These are phyloP conservation scores for Geranium rotundifolium DNA, from an alignment of 345 rosid genomes.

Conservation along the genomic window DNA sequence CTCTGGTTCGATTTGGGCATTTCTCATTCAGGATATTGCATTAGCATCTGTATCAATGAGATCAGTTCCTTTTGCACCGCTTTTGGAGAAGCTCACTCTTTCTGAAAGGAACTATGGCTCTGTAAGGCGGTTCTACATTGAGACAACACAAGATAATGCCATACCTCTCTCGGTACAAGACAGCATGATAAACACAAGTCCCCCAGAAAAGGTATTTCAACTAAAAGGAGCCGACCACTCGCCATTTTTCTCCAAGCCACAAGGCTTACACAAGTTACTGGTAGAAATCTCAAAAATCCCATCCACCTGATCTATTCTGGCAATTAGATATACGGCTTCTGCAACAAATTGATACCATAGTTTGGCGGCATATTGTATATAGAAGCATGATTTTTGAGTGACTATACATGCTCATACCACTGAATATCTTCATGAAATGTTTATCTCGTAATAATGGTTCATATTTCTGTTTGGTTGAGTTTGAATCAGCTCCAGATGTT, in stretches of 20 bases:
- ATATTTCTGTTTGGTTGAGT: too few species aligned
- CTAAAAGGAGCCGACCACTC: constrained; percentile 94
- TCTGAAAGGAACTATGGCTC: constrained; percentile 57
- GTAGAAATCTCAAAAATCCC: constrained; percentile 67
- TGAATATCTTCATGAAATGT: too few species aligned
- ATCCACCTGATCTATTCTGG: constrained; percentile 6
- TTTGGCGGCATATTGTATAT: too few species aligned
- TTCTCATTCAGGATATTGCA: constrained; percentile 57
- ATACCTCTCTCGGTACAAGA: constrained; percentile 63
- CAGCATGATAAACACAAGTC: constrained; percentile 58
- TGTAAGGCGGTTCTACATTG: constrained; percentile 72
- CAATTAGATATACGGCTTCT: too few species aligned
- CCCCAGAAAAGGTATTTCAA: constrained; percentile 67
- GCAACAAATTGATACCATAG: too few species aligned
- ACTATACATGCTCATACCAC: too few species aligned
- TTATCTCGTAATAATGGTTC: too few species aligned
- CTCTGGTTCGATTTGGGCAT: constrained; percentile 5
- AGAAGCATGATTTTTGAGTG: too few species aligned
- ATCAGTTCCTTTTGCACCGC: constrained; percentile 84
- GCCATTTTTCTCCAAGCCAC: constrained; percentile 99
- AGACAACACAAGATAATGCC: constrained; percentile 74
- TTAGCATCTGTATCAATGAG: constrained; percentile 93
- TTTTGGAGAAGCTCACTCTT: constrained; percentile 77
- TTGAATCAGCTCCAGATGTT: too few species aligned
- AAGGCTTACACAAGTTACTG: constrained; percentile 72